Conservation (phyloP, 2,329 filamentous ascomycete genomes). For the Podosphaera fusca region DNA sequence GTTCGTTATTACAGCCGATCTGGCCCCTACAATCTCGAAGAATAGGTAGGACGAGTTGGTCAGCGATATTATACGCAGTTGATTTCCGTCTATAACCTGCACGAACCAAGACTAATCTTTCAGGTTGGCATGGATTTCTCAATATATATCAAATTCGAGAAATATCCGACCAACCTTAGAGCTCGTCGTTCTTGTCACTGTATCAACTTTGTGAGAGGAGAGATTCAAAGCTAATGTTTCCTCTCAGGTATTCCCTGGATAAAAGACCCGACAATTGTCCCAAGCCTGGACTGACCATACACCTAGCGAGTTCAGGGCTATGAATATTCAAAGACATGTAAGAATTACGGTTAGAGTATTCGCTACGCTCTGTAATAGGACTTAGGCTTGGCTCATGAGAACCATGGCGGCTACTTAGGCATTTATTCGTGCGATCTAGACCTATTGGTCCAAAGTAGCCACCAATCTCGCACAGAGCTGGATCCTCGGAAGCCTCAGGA, state of each 20-base stretch:
- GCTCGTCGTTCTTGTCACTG: too few relatives aligned
- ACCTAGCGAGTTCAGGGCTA: constrained; percentile 17
- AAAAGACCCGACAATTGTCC: constrained; percentile 48
- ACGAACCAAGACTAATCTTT: too few relatives aligned
- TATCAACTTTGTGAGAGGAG: constrained; percentile 41
- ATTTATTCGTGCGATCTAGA: constrained; percentile 33
- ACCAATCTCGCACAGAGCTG: constrained; percentile 42
- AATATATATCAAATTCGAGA: too few relatives aligned
- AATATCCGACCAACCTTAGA: too few relatives aligned
- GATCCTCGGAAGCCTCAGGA: constrained; percentile 20
- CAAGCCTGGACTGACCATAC: constrained; percentile 45
- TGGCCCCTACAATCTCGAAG: too few relatives aligned
- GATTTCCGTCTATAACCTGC: too few relatives aligned
- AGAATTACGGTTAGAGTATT: constrained; percentile 88
- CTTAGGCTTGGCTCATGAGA: constrained; percentile 80
- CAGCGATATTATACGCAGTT: too few relatives aligned
- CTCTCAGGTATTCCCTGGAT: constrained; percentile 28
- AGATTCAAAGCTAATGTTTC: constrained; percentile 48
- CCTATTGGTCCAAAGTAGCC: constrained; percentile 73
- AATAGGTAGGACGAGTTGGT: too few relatives aligned
- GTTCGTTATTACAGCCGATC: too few relatives aligned
- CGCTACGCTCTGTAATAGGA: constrained; percentile 84
- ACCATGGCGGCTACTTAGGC: constrained; percentile 47
- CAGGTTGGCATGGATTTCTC: too few relatives aligned
- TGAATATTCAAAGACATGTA: constrained; percentile 34